Conservation (phyloP, 2,329 filamentous ascomycete genomes). For the Monascus ruber region DNA sequence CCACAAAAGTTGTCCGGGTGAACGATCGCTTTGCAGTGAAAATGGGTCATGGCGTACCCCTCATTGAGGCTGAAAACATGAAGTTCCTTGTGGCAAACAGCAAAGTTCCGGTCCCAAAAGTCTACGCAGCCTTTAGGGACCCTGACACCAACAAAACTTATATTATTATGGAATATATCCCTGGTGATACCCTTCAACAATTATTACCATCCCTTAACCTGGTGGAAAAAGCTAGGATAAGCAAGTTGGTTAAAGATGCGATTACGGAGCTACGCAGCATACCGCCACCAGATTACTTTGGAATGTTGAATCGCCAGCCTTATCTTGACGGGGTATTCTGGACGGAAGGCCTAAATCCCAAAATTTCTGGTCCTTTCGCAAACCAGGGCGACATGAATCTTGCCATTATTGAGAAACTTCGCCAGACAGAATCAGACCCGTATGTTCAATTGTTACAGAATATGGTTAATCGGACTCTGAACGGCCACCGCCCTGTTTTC, state of each 20-base stretch:
- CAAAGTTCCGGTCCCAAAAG: conserved; percentile 8
- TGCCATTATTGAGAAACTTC: too few species aligned
- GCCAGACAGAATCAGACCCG: too few species aligned
- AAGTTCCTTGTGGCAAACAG: conserved; percentile 8
- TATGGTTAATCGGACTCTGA: conserved; percentile 7
- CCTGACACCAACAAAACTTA: conserved; percentile 7
- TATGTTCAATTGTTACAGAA: conserved; percentile 6
- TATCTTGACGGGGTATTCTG: too few species aligned
- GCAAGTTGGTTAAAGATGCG: too few species aligned
- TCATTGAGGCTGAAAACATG: conserved; percentile 10
- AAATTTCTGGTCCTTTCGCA: too few species aligned
- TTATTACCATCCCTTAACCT: conserved; percentile 4
- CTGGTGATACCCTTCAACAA: conserved; percentile 7
- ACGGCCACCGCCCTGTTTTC: conserved; percentile 7
- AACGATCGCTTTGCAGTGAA: conserved; percentile 10
- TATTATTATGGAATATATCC: too few species aligned
- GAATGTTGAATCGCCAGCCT: too few species aligned
- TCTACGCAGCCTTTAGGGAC: conserved; percentile 6
- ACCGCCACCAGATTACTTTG: too few species aligned
- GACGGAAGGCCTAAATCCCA: too few species aligned
- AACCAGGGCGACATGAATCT: too few species aligned
- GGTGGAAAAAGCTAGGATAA: conserved; percentile 5
- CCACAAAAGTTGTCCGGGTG: conserved; percentile 9
- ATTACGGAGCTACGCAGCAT: too few species aligned
- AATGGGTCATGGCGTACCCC: conserved; percentile 5